phyloP scores from a whole-genome alignment of 2,329 filamentous ascomycete species.

The Westerdykella aurantiaca region DNA sequence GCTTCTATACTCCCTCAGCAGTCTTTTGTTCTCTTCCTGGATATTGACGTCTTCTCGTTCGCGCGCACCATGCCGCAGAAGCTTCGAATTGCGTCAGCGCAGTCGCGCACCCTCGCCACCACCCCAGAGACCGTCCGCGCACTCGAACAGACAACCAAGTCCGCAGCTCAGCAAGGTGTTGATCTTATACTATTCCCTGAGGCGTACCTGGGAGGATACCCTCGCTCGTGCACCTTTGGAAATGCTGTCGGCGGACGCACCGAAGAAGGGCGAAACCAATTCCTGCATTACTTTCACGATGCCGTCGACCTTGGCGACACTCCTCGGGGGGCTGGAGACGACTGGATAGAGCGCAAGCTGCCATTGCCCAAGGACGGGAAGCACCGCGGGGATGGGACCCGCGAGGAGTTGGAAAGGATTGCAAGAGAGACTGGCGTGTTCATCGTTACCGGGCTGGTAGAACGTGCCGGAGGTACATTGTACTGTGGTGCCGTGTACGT shows the following conservation, averaged over 20 bases:
- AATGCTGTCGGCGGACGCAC: slow-evolving; percentile 65
- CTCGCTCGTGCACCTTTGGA: slow-evolving; percentile 73
- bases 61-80: slow-evolving; percentile 37
- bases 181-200: slow-evolving; percentile 84
- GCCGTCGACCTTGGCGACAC: slow-evolving; percentile 83
- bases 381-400: slow-evolving; percentile 64
- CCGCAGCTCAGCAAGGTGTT: slow-evolving; percentile 55
- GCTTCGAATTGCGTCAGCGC: slow-evolving; percentile 46
- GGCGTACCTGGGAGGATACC: slow-evolving; percentile 88
- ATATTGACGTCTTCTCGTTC: neutral
- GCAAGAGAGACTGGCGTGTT: slow-evolving; percentile 76
- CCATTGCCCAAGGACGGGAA: slow-evolving; percentile 44
- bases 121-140: slow-evolving; percentile 58
- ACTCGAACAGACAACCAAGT: slow-evolving; percentile 57
- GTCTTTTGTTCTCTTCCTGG: too few relatives aligned
- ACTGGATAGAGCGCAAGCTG: slow-evolving; percentile 63
- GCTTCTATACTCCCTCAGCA: neutral
- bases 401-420: slow-evolving; percentile 72
- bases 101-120: slow-evolving; percentile 44
- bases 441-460: slow-evolving; percentile 71
- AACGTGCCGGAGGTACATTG: slow-evolving; percentile 72
- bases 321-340: slow-evolving; percentile 60
- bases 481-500: slow-evolving; percentile 83
- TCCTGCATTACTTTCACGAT: slow-evolving; percentile 68
- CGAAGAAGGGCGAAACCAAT: slow-evolving; percentile 70